Evolutionary conservation across 768 basidiomycete species (phyloP), one percentile per base, ranked within the genome.

Genomic region (Tricholoma matsutake): DNA sequence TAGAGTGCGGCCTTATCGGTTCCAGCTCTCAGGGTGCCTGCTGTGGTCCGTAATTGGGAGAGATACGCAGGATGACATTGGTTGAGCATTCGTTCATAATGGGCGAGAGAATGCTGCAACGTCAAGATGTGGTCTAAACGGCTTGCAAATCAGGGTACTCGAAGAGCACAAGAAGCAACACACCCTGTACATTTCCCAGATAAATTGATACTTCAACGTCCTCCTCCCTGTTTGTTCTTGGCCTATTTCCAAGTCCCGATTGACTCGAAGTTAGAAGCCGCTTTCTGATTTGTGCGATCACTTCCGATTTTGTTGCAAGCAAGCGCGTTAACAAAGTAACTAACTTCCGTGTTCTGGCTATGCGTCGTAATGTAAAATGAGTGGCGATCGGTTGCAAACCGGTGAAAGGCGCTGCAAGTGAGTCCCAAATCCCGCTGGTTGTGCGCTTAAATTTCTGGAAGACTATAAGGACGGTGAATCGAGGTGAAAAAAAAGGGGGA

Each of bases 171-270:
- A 47, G 56, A 8, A 34, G 29, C 0, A 60, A 66, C 78, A 52
- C 64, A 94, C 95, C 95, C 78, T 95, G 92, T 1, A 98, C 83
- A 72, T 98, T 95, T 22, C 92, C 92, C 76, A 96, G 84, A 70
- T 96, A 94, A 2, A 94, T 90, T 10, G 85, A 87, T 22, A 96
- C 84, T 64, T 93, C 92, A 20, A 81, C 72, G 56, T 86, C 83
- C 14, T 86, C 83, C 4, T 79, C 79, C 55, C 78, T 76, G 13
- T 73, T 76, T 3, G 69, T 73, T 14, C 75, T 76, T 3, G 69
- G 73, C 13, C 75, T 73, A 41, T 72, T 74, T 6, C 74, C 76
- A 60, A 75, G 62, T 22, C 70, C 76, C 31, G 71, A 69, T 54
- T 70, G 72, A 6, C 70, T 72, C 61, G 67, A 71, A 63, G 71